These are phyloP conservation scores for Carex sylvatica DNA, from an alignment of 202 grass and related monocot genomes.

Conservation along the genomic window DNA sequence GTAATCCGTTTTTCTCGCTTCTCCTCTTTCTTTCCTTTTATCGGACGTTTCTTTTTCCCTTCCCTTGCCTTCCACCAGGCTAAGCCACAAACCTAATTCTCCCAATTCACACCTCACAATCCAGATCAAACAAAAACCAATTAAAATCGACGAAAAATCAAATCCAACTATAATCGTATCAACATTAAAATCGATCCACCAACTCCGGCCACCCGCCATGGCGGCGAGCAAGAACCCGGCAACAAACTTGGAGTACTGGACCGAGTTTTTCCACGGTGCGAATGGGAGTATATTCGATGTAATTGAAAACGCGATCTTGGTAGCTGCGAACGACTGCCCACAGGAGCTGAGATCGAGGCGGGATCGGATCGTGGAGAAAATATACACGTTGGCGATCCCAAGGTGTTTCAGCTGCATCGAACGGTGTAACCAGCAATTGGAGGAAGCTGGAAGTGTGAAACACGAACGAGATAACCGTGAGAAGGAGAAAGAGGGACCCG, in stretches of 20 bases:
- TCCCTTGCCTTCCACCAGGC: constrained; percentile 5
- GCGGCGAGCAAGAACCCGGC: constrained; percentile 22
- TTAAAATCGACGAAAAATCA: not conserved
- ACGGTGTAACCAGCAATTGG: constrained; percentile 49
- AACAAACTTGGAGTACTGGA: constrained; percentile 77
- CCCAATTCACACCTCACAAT: constrained; percentile 3
- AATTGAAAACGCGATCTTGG: constrained; percentile 77
- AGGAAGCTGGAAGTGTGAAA: constrained; percentile 79
- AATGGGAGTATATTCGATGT: constrained; percentile 72
- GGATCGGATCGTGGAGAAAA: constrained; percentile 71
- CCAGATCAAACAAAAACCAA: not conserved
- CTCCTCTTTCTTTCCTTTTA: constrained; percentile 27
- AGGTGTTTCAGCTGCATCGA: constrained; percentile 33
- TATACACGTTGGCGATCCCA: constrained; percentile 50
- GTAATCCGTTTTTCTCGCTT: constrained; percentile 23
- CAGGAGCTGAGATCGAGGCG: constrained; percentile 72
- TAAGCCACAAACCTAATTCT: constrained; percentile 23
- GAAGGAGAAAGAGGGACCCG: constrained; percentile 41
- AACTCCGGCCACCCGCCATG: constrained; percentile 25
- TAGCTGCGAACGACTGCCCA: constrained; percentile 66
- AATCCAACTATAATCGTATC: not conserved
- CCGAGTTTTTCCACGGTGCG: constrained; percentile 65
- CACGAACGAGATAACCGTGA: constrained; percentile 61
- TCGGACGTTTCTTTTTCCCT: not conserved
- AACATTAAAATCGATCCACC: not conserved